Evolutionary conservation across 2,329 filamentous ascomycete species (phyloP).

Genomic region (Colletotrichum sp.): DNA sequence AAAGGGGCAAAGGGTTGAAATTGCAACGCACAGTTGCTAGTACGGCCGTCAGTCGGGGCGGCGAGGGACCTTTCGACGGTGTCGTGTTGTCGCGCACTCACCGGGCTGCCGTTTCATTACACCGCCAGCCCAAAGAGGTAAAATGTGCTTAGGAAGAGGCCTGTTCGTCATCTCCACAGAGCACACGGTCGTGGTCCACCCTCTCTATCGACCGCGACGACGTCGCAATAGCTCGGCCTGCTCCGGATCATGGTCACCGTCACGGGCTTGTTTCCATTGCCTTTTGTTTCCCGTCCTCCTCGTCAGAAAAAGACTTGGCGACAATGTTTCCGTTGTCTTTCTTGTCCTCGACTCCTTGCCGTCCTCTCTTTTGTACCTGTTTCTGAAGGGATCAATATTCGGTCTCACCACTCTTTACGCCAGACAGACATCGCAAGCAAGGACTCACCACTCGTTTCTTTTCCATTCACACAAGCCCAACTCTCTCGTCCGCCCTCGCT

Average conservation of each 20-base stretch:
- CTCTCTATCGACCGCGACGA: conserved; percentile 2
- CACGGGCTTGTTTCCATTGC: not conserved
- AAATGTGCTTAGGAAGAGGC: conserved; percentile 7
- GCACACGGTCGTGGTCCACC: conserved; percentile 12
- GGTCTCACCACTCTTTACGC: conserved; percentile 15
- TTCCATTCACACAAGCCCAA: not conserved
- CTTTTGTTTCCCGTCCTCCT: conserved; percentile 13
- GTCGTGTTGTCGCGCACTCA: not conserved
- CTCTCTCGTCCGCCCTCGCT: not conserved
- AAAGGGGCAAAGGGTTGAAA: conserved; percentile 10
- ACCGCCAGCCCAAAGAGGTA: conserved; percentile 13
- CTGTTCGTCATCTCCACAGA: conserved; percentile 20
- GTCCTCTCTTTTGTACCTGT: not conserved
- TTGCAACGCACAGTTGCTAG: not conserved
- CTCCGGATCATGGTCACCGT: conserved; percentile 5
- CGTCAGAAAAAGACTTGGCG: not conserved
- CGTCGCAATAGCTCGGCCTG: conserved; percentile 20
- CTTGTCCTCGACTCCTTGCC: conserved; percentile 3
- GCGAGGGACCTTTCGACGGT: not conserved
- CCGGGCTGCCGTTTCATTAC: conserved; percentile 18
- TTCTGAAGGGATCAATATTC: conserved; percentile 11
- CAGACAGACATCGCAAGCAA: not conserved
- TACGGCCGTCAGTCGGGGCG: not conserved
- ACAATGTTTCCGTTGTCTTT: not conserved
- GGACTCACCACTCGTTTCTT: conserved; percentile 16